Conservation (phyloP, 306 rosid species). For the Vachellia collinsii region DNA sequence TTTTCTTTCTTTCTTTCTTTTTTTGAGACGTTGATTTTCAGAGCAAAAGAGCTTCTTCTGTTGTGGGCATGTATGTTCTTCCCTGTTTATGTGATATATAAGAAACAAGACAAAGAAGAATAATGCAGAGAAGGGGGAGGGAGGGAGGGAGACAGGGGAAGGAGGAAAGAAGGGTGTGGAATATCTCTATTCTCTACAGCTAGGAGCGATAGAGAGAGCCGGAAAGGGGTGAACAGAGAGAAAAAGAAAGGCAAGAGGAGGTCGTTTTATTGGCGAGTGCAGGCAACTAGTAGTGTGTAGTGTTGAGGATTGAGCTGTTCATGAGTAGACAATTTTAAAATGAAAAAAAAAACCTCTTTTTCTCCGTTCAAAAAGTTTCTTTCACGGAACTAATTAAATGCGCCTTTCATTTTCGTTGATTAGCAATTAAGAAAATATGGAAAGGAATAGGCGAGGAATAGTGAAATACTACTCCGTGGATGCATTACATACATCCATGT, state of each 20-base stretch:
- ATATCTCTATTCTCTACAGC: conserved; percentile 43
- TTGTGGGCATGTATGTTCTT: conserved; percentile 6
- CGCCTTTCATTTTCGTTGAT: conserved; percentile 15
- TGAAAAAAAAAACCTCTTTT: not conserved
- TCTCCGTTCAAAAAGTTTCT: not conserved
- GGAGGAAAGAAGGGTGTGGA: conserved; percentile 42
- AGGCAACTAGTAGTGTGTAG: conserved; percentile 2
- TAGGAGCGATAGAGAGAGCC: conserved; percentile 51
- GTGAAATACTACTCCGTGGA: not conserved
- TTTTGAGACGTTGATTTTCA: conserved; percentile 8
- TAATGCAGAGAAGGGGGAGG: conserved; percentile 10
- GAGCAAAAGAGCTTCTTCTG: conserved; percentile 24
- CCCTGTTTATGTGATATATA: not conserved
- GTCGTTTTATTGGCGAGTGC: conserved; percentile 53
- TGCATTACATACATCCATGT: not conserved
- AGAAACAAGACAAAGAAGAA: conserved; percentile 8
- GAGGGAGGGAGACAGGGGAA: not conserved
- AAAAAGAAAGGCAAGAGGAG: conserved; percentile 40
- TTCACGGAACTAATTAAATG: not conserved
- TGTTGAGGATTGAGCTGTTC: conserved; percentile 52
- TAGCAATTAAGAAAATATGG: conserved; percentile 7
- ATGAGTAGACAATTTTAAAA: conserved; percentile 41
- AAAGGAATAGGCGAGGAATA: not conserved
- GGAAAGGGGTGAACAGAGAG: conserved; percentile 42
- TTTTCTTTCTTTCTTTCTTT: no score